phyloP scores from a whole-genome alignment of 441 rosid species.

The Viola pubescens region DNA sequence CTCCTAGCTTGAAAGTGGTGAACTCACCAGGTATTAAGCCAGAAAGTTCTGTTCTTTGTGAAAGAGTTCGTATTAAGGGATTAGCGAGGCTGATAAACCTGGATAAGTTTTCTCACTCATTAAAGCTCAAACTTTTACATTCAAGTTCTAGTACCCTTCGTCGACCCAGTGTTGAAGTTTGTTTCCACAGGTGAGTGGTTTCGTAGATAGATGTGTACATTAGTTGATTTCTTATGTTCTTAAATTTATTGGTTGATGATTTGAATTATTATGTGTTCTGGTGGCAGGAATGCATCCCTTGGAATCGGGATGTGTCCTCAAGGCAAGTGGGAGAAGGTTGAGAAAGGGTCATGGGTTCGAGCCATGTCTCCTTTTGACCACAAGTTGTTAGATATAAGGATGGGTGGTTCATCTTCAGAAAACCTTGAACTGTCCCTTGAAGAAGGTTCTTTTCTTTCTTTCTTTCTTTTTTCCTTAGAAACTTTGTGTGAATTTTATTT shows the following conservation, averaged over 20 bases:
- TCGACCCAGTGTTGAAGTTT: conserved; percentile 46
- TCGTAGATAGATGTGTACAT: too few relatives aligned
- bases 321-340: conserved; percentile 65
- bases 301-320: conserved; percentile 72
- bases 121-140: conserved; percentile 43
- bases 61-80: conserved; percentile 64
- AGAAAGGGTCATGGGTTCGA: conserved; percentile 65
- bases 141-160: conserved; percentile 27
- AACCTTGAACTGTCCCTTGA: conserved; percentile 46
- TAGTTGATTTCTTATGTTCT: background rate
- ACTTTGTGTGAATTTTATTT: background rate
- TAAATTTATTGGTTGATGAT: background rate
- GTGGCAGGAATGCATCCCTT: conserved; percentile 60
- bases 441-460: conserved; percentile 40
- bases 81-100: conserved; percentile 47
- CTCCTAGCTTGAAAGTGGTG: conserved; percentile 42
- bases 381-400: conserved; percentile 64
- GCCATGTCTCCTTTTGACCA: conserved; percentile 88
- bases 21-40: conserved; percentile 65
- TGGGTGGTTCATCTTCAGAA: conserved; percentile 33
- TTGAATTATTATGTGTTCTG: conserved; percentile 1
- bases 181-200: conserved; percentile 71
- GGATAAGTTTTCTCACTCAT: conserved; percentile 57
- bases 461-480: background rate
- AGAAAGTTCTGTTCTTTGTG: conserved; percentile 43